A percentile compares a stretch with the other conserved stretches of the same genome.
These are phyloP conservation scores for Colletotrichum brevisporum DNA, from an alignment of 2,329 filamentous ascomycete species.

Conservation along the genomic window DNA sequence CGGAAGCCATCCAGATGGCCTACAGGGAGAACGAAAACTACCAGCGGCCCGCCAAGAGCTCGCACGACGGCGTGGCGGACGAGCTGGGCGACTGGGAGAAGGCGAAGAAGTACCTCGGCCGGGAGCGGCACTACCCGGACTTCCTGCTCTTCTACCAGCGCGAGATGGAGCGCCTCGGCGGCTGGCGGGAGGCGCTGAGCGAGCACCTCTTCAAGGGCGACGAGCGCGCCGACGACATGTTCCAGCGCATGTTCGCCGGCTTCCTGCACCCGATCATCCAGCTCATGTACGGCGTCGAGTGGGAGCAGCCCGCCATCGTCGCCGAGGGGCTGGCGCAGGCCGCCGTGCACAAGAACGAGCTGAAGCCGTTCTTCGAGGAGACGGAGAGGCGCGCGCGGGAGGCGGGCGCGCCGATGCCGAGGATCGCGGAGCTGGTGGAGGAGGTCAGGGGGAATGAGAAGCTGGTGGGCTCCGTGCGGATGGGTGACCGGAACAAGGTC, in stretches of 20 bases:
- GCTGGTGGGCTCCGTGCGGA: conserved; percentile 66
- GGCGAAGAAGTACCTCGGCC: conserved; percentile 73
- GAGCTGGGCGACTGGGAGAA: conserved; percentile 69
- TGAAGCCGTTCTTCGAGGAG: conserved; percentile 66
- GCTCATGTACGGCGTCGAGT: conserved; percentile 87
- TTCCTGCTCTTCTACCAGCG: conserved; percentile 83
- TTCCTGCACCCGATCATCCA: conserved; percentile 88
- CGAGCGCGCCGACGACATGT: conserved; percentile 76
- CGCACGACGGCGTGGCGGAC: conserved; percentile 64
- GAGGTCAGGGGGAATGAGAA: conserved; percentile 70
- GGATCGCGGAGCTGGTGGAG: conserved; percentile 73
- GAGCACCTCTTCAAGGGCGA: conserved; percentile 79
- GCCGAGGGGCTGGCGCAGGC: conserved; percentile 85
- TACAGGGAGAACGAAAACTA: conserved; percentile 78
- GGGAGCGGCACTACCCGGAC: conserved; percentile 75
- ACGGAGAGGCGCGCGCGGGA: conserved; percentile 63
- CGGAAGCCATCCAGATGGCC: conserved; percentile 70
- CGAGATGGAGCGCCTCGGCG: conserved; percentile 75
- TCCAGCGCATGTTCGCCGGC: conserved; percentile 77
- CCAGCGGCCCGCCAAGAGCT: conserved; percentile 68
- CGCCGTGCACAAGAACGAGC: conserved; percentile 74
- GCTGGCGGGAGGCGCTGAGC: conserved; percentile 72
- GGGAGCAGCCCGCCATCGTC: conserved; percentile 83
- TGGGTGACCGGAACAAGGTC: conserved; percentile 73
- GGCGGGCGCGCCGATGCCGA: conserved; percentile 49